Evolutionary conservation across 257 asterid genomes (phyloP).

Genomic region (Plantago ovata): DNA sequence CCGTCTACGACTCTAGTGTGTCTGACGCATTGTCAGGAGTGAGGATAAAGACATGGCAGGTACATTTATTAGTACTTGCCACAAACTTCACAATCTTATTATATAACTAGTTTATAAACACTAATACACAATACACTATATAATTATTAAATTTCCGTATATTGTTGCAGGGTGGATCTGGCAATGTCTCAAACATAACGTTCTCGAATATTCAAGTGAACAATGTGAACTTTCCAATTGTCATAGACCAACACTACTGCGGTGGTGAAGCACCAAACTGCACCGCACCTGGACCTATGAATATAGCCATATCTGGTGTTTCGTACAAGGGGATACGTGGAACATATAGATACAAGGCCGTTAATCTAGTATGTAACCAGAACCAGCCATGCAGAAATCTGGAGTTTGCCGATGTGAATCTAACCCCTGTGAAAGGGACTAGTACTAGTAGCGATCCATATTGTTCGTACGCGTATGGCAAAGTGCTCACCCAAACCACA

Average conservation of each 20-base stretch:
- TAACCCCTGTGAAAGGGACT: background rate
- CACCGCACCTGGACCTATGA: background rate
- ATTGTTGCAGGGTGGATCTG: constrained; percentile 11
- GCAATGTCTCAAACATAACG: background rate
- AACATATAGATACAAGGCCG: background rate
- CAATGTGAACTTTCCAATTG: background rate
- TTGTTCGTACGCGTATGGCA: background rate
- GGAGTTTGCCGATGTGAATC: background rate
- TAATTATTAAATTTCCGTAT: background rate
- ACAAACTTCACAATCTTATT: too few relatives aligned
- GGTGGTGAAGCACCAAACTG: background rate
- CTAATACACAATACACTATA: too few relatives aligned
- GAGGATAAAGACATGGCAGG: constrained; percentile 21
- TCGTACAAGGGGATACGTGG: background rate
- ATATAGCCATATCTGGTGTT: background rate
- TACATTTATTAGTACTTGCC: too few relatives aligned
- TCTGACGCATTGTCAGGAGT: constrained; percentile 22
- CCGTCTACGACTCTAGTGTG: constrained; percentile 12
- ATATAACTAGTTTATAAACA: background rate
- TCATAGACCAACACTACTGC: constrained; percentile 12
- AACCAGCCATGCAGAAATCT: constrained; percentile 7
- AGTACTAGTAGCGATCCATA: constrained; percentile 1
- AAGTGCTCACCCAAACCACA: background rate
- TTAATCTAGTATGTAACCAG: background rate
- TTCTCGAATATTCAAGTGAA: background rate